Base-by-base conservation (phyloP, 768 basidiomycete genomes). In the Zangia roseola region DNA sequence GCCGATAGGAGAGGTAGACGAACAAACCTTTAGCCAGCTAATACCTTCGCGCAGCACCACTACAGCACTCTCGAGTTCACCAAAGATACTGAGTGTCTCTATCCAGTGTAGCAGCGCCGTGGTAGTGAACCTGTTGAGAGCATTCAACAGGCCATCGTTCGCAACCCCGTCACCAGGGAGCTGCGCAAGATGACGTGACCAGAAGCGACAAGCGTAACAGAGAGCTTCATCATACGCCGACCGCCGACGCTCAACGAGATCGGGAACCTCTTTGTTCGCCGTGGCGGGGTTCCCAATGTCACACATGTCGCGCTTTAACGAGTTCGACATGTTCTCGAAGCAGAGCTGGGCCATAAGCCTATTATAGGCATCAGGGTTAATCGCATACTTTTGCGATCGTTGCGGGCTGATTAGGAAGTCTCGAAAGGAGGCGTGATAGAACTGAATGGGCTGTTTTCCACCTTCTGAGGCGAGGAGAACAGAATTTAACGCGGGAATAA, bases 251-350 rank as follows among this genome's bases (percentile, higher is more conserved):
- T 55, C 56, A 28, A 12, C 25, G n/a, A 61, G 59, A 50, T 58
- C 59, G 2, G 34, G 34, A 40, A 61, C 10, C 16, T 61, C 59
- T 3, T 4, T 42, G 37, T 61, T 61, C 4, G 51, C 47, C 25
- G 16, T 49, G n/a, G 59, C 23, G 0, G 59, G 55, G 19, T 61
- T 48, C 4, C 47, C 52, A 7, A 61, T 54, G 16, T 43, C 40
- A 14, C 59, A 61, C 43, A 61, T 60, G 33, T 61, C 59, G 7
- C 52, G 59, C 40, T 55, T 57, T 47, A 61, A 20, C 6, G 52
- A 49, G 8, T 40, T 50, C 21, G 45, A 47, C 59, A 61, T 61
- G 4, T 28, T 50, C 26, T 58, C 49, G 16, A 61, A 35, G 41
- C 59, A 60, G 1, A 50, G 14, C 12, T 61, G 55, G 0, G 58